phyloP scores from a whole-genome alignment of 208 protist genomes.

The Vickermania ingenoplastis region DNA sequence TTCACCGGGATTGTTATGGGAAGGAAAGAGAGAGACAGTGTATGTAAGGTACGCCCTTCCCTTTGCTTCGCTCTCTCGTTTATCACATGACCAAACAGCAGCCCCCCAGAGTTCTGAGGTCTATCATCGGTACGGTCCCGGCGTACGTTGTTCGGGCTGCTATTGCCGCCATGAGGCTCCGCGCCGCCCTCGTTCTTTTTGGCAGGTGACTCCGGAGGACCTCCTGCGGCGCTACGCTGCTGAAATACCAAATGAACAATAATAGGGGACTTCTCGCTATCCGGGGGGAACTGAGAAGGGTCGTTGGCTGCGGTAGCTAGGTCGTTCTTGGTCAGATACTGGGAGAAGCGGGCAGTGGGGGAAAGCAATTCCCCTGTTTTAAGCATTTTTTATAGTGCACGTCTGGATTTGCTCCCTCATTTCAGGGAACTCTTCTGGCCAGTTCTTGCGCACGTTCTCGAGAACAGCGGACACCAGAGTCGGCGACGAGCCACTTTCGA shows the following conservation, averaged over 20 bases:
- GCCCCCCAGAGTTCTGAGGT: neutral
- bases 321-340: slow-evolving; percentile 16
- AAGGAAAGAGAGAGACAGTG: no score
- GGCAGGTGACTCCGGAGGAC: slow-evolving; percentile 1
- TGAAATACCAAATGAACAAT: slow-evolving; percentile 6
- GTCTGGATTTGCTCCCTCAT: slow-evolving; percentile 29
- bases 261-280: slow-evolving; percentile 17
- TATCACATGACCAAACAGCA: slow-evolving; percentile 1
- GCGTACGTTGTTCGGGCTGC: neutral
- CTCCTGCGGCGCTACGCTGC: neutral
- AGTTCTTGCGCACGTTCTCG: slow-evolving; percentile 36
- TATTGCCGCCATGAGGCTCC: neutral
- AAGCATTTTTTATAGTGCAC: slow-evolving; percentile 37
- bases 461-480: slow-evolving; percentile 42
- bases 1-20: no score
- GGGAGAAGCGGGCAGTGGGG: slow-evolving; percentile 8
- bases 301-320: slow-evolving; percentile 4
- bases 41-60: no score
- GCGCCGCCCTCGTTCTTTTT: slow-evolving; percentile 9
- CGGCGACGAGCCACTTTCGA: slow-evolving; percentile 25
- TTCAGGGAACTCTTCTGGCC: slow-evolving; percentile 46
- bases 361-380: slow-evolving; percentile 49
- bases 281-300: slow-evolving; percentile 7
- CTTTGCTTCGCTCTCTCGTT: no score
- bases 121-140: neutral